Evolutionary conservation across 371 early-diverging fungal species (phyloP).

Genomic region (Furculomyces boomerangus): DNA sequence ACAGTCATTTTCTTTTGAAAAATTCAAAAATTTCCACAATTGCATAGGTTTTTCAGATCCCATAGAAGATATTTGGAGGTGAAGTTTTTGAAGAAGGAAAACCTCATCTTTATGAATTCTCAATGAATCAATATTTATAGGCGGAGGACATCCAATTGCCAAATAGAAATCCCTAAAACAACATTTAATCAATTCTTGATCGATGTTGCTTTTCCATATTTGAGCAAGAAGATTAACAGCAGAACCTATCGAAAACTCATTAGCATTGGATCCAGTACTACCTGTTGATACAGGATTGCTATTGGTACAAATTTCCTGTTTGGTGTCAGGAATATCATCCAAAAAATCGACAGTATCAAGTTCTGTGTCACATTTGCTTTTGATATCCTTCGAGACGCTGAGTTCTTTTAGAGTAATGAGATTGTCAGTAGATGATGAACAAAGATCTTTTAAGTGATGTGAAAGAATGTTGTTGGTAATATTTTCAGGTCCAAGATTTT

Average conservation of each 20-base stretch:
- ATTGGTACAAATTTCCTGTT: no score
- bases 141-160: not conserved
- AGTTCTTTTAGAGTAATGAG: no score
- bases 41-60: not conserved
- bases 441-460: no score
- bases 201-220: not conserved
- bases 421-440: no score
- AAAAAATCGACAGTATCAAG: no score
- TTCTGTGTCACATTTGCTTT: no score
- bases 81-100: not conserved
- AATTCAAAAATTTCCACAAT: not conserved
- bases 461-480: no score
- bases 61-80: not conserved
- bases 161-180: conserved; percentile 2
- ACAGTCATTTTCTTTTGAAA: not conserved
- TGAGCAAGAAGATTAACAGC: not conserved
- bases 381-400: not conserved
- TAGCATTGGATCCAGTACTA: no score
- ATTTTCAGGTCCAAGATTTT: no score
- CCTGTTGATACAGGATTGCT: no score
- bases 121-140: not conserved
- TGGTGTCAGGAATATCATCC: no score
- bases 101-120: not conserved
- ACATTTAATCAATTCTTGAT: not conserved
- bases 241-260: not conserved